phyloP scores from a whole-genome alignment of 345 rosid species.

The Noccaea caerulescens region DNA sequence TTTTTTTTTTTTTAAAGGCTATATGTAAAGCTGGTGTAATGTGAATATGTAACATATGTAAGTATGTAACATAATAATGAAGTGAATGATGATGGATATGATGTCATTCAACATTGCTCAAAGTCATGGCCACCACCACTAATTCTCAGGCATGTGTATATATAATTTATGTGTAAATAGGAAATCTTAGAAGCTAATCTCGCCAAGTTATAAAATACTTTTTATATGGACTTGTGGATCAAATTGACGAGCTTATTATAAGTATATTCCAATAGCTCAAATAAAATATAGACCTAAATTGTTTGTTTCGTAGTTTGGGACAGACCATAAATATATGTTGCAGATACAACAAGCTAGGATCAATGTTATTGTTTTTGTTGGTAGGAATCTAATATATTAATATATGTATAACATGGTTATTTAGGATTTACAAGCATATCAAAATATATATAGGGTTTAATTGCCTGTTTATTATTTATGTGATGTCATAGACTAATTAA shows the following conservation, averaged over 20 bases:
- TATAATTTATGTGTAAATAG: slow-evolving; percentile 27
- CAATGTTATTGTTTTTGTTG: slow-evolving; percentile 35
- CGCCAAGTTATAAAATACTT: slow-evolving; percentile 8
- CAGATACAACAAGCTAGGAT: slow-evolving; percentile 36
- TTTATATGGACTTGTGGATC: slow-evolving; percentile 30
- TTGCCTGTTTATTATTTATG: neutral
- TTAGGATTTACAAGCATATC: slow-evolving; percentile 7
- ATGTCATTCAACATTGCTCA: slow-evolving; percentile 53
- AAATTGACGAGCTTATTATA: slow-evolving; percentile 32
- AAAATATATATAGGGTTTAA: neutral
- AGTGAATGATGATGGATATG: slow-evolving; percentile 35
- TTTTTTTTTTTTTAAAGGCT: too few species aligned
- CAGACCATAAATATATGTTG: slow-evolving; percentile 31
- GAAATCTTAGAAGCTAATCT: slow-evolving; percentile 43
- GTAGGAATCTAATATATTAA: slow-evolving; percentile 17
- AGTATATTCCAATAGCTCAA: slow-evolving; percentile 17
- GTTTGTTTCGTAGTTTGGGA: slow-evolving; percentile 43
- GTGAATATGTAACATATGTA: slow-evolving; percentile 21
- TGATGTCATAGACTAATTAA: neutral
- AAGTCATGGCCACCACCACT: slow-evolving; percentile 49
- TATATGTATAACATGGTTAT: slow-evolving; percentile 4
- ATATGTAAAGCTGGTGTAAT: neutral
- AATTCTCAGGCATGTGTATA: slow-evolving; percentile 14
- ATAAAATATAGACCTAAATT: slow-evolving; percentile 26
- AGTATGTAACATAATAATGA: slow-evolving; percentile 24